Evolutionary conservation across 2,329 filamentous ascomycete genomes (phyloP), one percentile per base, ranked within the genome.

Genomic region (Colletotrichum sp.): DNA sequence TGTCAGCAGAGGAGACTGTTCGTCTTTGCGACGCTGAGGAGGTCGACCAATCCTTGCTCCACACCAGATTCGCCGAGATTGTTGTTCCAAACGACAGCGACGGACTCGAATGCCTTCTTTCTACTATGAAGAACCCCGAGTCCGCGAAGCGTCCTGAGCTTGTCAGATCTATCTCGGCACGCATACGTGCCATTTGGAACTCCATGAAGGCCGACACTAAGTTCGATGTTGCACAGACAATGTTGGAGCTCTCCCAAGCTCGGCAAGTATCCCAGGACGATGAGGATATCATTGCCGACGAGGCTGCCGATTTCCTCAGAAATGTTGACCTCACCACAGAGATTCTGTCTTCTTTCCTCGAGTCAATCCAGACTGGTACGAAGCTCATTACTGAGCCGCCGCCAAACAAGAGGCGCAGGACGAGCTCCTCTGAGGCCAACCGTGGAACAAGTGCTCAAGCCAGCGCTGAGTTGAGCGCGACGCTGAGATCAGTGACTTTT

Each of bases 401-500:
- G 12, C 90, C 94, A 3, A 93, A 93, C 78, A 98, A 98, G 87
- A 90, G 95, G 77, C 92, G 95, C 81, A 91, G 95, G 72, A 95
- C 92, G 1, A 98, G 95, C 84, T 92, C 93, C 71, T 93, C 91
- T 18, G 94, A 95, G 78, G 90, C 91, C 78, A 90, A 92, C 71
- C 87, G 88, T 70, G 91, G 90, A 63, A 87, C 92, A 70, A 89
- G 90, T 44, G 87, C 90, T 16, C 91, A 93, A 78, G 90, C 93
- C 72, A 91, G 92, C 39, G 89, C 90, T 8, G 92, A 95, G 81
- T 85, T 96, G 34, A 91, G 91, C 78, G 89, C 90, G 64, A 90
- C 93, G 8, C 89, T 98, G 77, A 92, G 92, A 79, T 94, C 94
- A 80, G 91, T 96, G 71, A 98, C 96, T 0, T 93, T 98, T 81